These are phyloP conservation scores for Aegle marmelos DNA, from an alignment of 345 rosid genomes.

Conservation along the genomic window DNA sequence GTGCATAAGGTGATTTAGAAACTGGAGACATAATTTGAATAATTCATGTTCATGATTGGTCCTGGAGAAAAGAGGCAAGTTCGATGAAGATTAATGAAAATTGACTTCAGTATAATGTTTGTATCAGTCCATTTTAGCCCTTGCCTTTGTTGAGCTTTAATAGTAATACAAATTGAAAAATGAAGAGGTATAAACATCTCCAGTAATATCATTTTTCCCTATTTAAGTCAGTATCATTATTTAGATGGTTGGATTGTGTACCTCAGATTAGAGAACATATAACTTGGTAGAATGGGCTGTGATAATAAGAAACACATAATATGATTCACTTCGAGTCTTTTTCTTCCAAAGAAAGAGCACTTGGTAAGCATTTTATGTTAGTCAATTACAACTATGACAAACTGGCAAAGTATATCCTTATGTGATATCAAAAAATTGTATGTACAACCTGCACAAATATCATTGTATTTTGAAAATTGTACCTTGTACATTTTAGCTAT, in stretches of 20 bases:
- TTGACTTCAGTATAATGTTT: background rate
- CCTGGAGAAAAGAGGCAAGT: background rate
- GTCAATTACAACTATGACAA: background rate
- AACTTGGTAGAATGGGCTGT: background rate
- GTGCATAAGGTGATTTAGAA: background rate
- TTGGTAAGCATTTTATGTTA: background rate
- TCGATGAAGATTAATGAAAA: background rate
- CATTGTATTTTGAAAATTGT: background rate
- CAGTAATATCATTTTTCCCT: background rate
- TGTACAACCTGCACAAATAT: background rate
- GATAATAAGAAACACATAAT: background rate
- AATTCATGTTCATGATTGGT: background rate
- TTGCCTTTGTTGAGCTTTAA: background rate
- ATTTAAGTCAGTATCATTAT: background rate
- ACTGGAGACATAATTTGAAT: background rate
- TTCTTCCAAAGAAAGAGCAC: background rate
- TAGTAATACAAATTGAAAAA: background rate
- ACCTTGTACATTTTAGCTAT: slow-evolving; percentile 6
- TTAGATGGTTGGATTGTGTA: background rate
- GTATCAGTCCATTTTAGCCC: background rate
- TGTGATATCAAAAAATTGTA: background rate
- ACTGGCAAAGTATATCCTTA: background rate
- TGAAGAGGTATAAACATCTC: background rate
- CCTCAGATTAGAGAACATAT: background rate
- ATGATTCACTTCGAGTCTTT: background rate